These are phyloP conservation scores for Termitomyces sp. DNA, from an alignment of 768 basidiomycete species.

Conservation along the genomic window DNA sequence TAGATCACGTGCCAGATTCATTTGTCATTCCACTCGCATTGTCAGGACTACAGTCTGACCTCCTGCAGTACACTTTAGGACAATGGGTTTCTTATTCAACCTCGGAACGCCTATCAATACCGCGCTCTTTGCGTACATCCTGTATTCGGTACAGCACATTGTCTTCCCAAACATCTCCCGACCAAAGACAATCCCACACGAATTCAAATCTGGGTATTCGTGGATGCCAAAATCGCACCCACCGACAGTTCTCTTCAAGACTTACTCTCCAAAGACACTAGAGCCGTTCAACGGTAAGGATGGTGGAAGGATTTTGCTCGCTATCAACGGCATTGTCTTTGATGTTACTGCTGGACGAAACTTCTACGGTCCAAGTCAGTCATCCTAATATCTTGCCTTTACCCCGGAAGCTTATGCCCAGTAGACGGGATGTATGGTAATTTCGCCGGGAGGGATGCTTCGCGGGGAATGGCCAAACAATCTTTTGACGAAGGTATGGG, in stretches of 20 bases:
- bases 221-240: conserved; percentile 88
- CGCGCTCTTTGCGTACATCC: conserved; percentile 68
- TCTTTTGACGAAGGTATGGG: conserved; percentile 84
- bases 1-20: neutral
- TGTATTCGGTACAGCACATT: conserved; percentile 71
- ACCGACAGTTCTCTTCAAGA: conserved; percentile 68
- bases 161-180: conserved; percentile 60
- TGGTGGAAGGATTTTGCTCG: conserved; percentile 72
- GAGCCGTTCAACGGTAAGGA: conserved; percentile 58
- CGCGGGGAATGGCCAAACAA: conserved; percentile 96
- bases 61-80: neutral
- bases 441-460: conserved; percentile 95
- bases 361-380: conserved; percentile 93
- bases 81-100: conserved; percentile 37
- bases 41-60: neutral
- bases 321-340: conserved; percentile 82
- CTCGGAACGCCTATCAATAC: conserved; percentile 77
- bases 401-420: neutral
- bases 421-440: conserved; percentile 96
- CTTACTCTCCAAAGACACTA: conserved; percentile 76
- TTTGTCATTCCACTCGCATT: neutral
- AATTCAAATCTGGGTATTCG: conserved; percentile 82
- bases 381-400: neutral
- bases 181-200: conserved; percentile 46
- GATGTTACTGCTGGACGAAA: conserved; percentile 85